Base-by-base conservation (phyloP, 2,329 filamentous ascomycete genomes). In the Paecilomyces sp. region DNA sequence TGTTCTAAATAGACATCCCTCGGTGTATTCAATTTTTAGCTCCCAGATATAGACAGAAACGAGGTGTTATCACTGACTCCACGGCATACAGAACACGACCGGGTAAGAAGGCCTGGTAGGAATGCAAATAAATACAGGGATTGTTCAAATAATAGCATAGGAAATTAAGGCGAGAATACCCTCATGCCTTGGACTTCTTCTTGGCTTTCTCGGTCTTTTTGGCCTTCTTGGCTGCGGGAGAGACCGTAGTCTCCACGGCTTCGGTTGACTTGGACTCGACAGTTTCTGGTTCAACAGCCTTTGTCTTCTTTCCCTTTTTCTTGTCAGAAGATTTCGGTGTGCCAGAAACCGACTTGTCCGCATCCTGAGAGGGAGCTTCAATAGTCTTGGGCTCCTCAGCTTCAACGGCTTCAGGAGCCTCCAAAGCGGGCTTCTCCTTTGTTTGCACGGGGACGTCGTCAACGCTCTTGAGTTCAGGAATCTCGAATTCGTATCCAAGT, bases 401-500 rank as follows among this genome's bases (percentile, higher is more conserved):
- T 18, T 61, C 57, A 56, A 62, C 55, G 25, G 67, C 64, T 50
- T 75, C 70, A 25, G 70, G 62, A 33, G 66, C 68, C 58, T 76
- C 74, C 41, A 75, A 63, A 24, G 70, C 67, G 9, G 41, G 41
- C 66, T 72, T 65, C 63, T 67, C 54, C 47, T 68, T 62, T 33
- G 71, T 69, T 62, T 76, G 78, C 59, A 79, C 73, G 22, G 80
- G 75, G 55, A 86, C 79, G 54, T 78, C 77, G 25, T 83, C 80
- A 6, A 86, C 83, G 34, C 76, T 75, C 80, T 90, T 95, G 65
- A 96, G 77, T 65, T 81, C 78, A 0, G 91, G 91, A 24, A 85
- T 83, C 57, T 90, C 84, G 69, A 91, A 92, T 62, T 94, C 87
- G 75, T 99, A 97, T 9, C 89, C 93, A 61, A 95, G 75, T 51